Conservation (phyloP, 2,329 filamentous ascomycete species). For the Paecilomyces variotii region DNA sequence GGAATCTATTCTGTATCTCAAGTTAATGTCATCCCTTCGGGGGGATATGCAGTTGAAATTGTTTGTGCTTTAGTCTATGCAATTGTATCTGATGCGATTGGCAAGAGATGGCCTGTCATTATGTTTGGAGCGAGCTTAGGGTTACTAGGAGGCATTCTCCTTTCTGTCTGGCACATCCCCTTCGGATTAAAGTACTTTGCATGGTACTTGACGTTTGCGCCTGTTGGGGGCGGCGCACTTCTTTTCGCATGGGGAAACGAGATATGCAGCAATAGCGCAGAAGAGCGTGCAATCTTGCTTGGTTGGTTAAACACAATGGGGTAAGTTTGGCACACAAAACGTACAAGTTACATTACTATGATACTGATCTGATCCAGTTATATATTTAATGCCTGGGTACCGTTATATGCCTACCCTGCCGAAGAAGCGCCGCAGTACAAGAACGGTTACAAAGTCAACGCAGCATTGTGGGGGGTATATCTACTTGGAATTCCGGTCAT, state of each 20-base stretch:
- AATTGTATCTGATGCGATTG: constrained; percentile 4
- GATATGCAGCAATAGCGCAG: constrained; percentile 4
- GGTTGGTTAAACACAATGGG: constrained; percentile 7
- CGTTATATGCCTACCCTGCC: constrained; percentile 6
- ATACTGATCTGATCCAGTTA: neutral
- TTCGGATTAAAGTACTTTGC: constrained; percentile 7
- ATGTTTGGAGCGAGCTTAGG: constrained; percentile 4
- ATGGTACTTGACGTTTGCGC: constrained; percentile 5
- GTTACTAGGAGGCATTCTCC: constrained; percentile 3
- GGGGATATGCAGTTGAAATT: constrained; percentile 5
- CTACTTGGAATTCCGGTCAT: constrained; percentile 6
- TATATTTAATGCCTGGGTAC: constrained; percentile 5
- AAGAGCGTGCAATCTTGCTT: constrained; percentile 6
- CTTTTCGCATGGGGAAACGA: constrained; percentile 8
- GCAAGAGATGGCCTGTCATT: constrained; percentile 5
- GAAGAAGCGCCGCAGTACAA: constrained; percentile 5
- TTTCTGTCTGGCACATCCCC: constrained; percentile 5
- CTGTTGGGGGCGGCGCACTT: constrained; percentile 4
- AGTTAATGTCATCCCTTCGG: constrained; percentile 6
- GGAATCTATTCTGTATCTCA: constrained; percentile 4
- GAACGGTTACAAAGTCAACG: constrained; percentile 7
- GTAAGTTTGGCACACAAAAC: neutral
- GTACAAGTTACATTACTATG: neutral
- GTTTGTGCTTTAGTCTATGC: constrained; percentile 5
- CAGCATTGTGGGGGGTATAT: constrained; percentile 6